These are phyloP conservation scores for Stereocaulon alpinum DNA, from an alignment of 495 filamentous ascomycete genomes.

Conservation along the genomic window DNA sequence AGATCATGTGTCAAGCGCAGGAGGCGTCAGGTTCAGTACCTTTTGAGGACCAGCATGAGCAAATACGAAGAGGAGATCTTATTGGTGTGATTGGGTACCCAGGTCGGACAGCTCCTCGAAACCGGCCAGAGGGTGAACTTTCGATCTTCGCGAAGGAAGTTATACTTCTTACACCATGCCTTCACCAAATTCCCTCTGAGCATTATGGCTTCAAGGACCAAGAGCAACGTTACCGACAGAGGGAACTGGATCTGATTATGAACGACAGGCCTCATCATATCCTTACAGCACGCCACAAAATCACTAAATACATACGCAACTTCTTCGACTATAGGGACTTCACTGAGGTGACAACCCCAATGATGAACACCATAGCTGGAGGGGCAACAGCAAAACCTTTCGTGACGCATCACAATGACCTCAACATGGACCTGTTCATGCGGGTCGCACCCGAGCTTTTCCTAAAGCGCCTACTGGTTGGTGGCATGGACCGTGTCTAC, in stretches of 20 bases:
- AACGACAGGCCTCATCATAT: slow-evolving; percentile 74
- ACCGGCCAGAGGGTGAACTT: slow-evolving; percentile 73
- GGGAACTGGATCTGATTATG: slow-evolving; percentile 93
- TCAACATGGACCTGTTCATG: slow-evolving; percentile 88
- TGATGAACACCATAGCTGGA: slow-evolving; percentile 93
- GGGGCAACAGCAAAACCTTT: slow-evolving; percentile 96
- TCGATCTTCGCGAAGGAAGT: slow-evolving; percentile 88
- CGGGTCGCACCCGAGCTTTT: slow-evolving; percentile 90
- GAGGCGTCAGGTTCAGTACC: slow-evolving; percentile 48
- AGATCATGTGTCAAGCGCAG: slow-evolving; percentile 85
- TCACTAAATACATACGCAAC: slow-evolving; percentile 71
- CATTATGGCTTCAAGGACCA: slow-evolving; percentile 91
- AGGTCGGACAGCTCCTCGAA: slow-evolving; percentile 83
- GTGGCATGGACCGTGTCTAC: slow-evolving; percentile 84
- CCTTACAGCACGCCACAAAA: slow-evolving; percentile 72
- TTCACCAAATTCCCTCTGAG: slow-evolving; percentile 87
- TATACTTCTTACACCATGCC: slow-evolving; percentile 74
- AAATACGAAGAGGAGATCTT: slow-evolving; percentile 82
- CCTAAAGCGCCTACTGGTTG: slow-evolving; percentile 92
- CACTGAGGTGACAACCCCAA: slow-evolving; percentile 92
- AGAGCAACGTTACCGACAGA: slow-evolving; percentile 82
- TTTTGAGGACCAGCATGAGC: slow-evolving; percentile 82
- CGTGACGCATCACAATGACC: slow-evolving; percentile 87
- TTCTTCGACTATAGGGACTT: slow-evolving; percentile 83
- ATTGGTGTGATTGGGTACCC: slow-evolving; percentile 83